These are phyloP conservation scores for Didymella sp. DNA, from an alignment of 2,329 filamentous ascomycete species.

Conservation along the genomic window DNA sequence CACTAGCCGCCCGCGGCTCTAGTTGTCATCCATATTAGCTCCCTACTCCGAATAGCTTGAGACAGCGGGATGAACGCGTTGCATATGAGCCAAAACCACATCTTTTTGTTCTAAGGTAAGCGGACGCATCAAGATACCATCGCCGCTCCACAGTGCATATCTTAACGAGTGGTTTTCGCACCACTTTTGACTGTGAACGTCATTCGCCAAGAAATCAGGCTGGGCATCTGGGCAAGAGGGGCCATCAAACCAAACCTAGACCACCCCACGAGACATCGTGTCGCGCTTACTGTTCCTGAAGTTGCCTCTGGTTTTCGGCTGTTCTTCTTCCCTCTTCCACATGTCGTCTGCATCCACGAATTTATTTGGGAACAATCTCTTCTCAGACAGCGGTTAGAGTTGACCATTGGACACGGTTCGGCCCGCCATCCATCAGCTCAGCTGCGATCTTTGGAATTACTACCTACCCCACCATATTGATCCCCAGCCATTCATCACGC, in stretches of 20 bases:
- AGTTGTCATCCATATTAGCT: constrained; percentile 7
- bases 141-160: not conserved
- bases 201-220: constrained; percentile 15
- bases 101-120: not conserved
- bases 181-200: constrained; percentile 6
- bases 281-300: constrained; percentile 44
- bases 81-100: not conserved
- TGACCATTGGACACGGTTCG: constrained; percentile 26
- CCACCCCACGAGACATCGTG: constrained; percentile 38
- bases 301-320: constrained; percentile 24
- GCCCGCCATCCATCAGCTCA: constrained; percentile 35
- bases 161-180: not conserved
- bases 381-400: constrained; percentile 49
- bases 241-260: constrained; percentile 22
- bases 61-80: not conserved
- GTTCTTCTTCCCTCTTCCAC: constrained; percentile 33
- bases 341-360: constrained; percentile 48
- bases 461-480: constrained; percentile 38
- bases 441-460: constrained; percentile 27
- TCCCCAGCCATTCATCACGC: constrained; percentile 27
- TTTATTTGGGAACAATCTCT: constrained; percentile 45
- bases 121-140: not conserved
- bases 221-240: constrained; percentile 26
- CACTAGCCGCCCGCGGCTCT: constrained; percentile 16
- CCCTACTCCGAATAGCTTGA: not conserved